Percentiles rank a stretch among this genome's conserved stretches.
phyloP scores from a whole-genome alignment of 1,139 yeast species.

The Meyerozyma carpophila region DNA sequence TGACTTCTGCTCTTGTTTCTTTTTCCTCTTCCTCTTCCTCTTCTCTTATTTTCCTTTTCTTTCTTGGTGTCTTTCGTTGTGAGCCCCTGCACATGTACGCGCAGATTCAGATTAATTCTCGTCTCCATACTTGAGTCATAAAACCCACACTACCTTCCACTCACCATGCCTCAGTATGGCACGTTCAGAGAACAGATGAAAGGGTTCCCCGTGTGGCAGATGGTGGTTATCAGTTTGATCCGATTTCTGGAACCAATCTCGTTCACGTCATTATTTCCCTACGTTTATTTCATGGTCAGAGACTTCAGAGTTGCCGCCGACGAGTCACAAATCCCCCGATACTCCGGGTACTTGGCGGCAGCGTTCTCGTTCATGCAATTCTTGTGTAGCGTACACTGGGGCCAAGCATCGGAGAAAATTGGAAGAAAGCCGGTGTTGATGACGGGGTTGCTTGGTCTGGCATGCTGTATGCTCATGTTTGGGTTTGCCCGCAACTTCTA shows the following conservation, averaged over 20 bases:
- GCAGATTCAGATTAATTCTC: too few relatives aligned
- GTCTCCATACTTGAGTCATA: too few relatives aligned
- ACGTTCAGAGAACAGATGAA: slow-evolving; percentile 22
- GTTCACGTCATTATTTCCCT: slow-evolving; percentile 60
- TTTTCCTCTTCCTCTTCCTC: too few relatives aligned
- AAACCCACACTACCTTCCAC: too few relatives aligned
- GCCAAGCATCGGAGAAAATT: slow-evolving; percentile 44
- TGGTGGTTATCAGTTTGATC: slow-evolving; percentile 39
- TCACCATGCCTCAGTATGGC: slow-evolving; percentile 5
- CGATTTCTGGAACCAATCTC: slow-evolving; percentile 60
- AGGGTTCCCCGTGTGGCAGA: slow-evolving; percentile 50
- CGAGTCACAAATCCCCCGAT: slow-evolving; percentile 48
- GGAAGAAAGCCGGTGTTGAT: slow-evolving; percentile 58
- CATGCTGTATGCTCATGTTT: slow-evolving; percentile 41
- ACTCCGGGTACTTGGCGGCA: slow-evolving; percentile 56
- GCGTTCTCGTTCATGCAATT: slow-evolving; percentile 53
- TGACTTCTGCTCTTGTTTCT: too few relatives aligned
- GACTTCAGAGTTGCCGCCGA: slow-evolving; percentile 49
- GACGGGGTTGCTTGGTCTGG: slow-evolving; percentile 47
- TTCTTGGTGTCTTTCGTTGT: too few relatives aligned
- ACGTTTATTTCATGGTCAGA: slow-evolving; percentile 58
- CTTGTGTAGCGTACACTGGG: slow-evolving; percentile 56
- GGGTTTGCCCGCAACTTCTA: slow-evolving; percentile 49
- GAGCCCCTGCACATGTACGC: too few relatives aligned
- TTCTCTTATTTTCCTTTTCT: too few relatives aligned